These are phyloP conservation scores for Mimosa pudica DNA, from an alignment of 306 rosid species.

Conservation along the genomic window DNA sequence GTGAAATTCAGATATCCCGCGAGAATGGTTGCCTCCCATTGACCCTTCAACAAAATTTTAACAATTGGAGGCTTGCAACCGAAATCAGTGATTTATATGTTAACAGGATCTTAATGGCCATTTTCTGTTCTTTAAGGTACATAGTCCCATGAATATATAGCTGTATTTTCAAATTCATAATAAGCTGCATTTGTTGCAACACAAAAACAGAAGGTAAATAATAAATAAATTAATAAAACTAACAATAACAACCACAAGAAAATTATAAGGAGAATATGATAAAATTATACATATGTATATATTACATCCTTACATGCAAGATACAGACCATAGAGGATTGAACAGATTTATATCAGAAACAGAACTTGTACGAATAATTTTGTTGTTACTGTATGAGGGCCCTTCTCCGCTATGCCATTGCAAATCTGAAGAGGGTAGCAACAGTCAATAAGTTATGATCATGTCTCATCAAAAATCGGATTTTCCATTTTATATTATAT, in stretches of 20 bases:
- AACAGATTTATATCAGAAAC: not conserved
- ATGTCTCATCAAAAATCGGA: conserved; percentile 10
- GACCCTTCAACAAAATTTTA: not conserved
- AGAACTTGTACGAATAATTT: not conserved
- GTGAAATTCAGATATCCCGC: not conserved
- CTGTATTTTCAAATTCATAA: not conserved
- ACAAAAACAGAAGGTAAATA: not conserved
- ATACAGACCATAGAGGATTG: not conserved
- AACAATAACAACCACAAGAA: not conserved
- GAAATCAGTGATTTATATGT: not conserved
- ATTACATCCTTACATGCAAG: not conserved
- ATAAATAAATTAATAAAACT: not conserved
- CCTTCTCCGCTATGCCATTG: not conserved
- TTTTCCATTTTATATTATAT: conserved; percentile 1
- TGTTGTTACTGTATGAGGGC: not conserved
- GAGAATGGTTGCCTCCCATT: not conserved
- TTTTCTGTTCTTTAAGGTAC: not conserved
- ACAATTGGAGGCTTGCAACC: not conserved
- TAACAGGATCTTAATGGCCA: not conserved
- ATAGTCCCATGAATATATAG: not conserved
- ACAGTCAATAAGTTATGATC: not conserved
- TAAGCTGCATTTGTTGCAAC: not conserved
- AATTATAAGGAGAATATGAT: not conserved
- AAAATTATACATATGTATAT: not conserved
- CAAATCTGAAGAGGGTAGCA: conserved; percentile 19